These are phyloP conservation scores for Malus domestica DNA, from an alignment of 306 rosid genomes.

Conservation along the genomic window DNA sequence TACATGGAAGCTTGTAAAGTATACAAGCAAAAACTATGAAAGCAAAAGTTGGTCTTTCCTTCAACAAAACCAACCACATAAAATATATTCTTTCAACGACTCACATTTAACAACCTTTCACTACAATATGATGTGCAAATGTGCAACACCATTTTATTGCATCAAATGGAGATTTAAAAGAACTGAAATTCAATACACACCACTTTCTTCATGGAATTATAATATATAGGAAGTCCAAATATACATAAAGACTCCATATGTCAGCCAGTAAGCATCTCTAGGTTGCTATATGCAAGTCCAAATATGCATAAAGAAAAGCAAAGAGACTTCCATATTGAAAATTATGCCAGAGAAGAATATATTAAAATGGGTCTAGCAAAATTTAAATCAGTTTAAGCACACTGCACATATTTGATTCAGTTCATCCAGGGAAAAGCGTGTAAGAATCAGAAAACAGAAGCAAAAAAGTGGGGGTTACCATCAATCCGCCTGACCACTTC, in stretches of 20 bases:
- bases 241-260: background rate
- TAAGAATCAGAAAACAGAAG: conserved; percentile 8
- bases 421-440: conserved; percentile 1
- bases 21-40: background rate
- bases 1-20: background rate
- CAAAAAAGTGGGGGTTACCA: conserved; percentile 40
- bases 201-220: too few species aligned
- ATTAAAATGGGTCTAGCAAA: background rate
- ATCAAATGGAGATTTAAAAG: background rate
- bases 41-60: background rate
- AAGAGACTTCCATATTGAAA: background rate
- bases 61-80: background rate
- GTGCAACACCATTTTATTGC: background rate
- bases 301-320: background rate
- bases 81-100: too few species aligned
- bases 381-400: background rate
- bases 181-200: background rate
- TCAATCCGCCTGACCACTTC: conserved; percentile 90
- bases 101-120: background rate
- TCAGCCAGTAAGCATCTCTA: background rate
- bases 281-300: background rate
- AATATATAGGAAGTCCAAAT: too few species aligned
- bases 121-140: background rate
- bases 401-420: background rate
- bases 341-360: background rate